Evolutionary conservation across 2,329 filamentous ascomycete species (phyloP).

Genomic region (Lojkania enalia): DNA sequence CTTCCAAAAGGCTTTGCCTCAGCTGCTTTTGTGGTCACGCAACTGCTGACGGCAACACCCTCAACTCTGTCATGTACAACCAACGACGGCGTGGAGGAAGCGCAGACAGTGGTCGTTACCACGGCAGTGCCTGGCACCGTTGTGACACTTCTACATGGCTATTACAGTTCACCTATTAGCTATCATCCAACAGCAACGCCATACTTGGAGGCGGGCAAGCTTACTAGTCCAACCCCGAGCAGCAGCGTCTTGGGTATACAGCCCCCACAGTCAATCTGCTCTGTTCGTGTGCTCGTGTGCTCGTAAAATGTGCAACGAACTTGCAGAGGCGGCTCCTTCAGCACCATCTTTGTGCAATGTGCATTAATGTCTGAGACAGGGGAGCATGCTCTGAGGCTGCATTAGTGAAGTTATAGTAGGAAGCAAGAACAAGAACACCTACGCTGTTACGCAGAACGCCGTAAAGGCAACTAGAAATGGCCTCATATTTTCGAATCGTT

Average conservation of each 20-base stretch:
- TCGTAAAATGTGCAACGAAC: constrained; percentile 28
- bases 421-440: too few species aligned
- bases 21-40: neutral
- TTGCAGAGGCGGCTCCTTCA: constrained; percentile 22
- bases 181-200: neutral
- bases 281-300: constrained; percentile 27
- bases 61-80: neutral
- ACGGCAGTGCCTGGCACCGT: constrained; percentile 20
- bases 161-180: neutral
- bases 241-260: constrained; percentile 23
- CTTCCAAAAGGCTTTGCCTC: neutral
- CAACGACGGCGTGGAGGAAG: neutral
- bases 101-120: constrained; percentile 18
- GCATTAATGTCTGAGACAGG: too few species aligned
- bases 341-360: constrained; percentile 16
- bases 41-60: neutral
- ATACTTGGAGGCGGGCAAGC: neutral
- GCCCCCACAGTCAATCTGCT: constrained; percentile 32
- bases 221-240: constrained; percentile 31
- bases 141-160: constrained; percentile 26
- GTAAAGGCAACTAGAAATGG: too few species aligned
- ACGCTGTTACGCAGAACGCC: too few species aligned
- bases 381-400: too few species aligned
- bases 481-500: too few species aligned
- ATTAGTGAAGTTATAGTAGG: too few species aligned